phyloP scores from a whole-genome alignment of 768 basidiomycete species.

The Arthromyces matolae region DNA sequence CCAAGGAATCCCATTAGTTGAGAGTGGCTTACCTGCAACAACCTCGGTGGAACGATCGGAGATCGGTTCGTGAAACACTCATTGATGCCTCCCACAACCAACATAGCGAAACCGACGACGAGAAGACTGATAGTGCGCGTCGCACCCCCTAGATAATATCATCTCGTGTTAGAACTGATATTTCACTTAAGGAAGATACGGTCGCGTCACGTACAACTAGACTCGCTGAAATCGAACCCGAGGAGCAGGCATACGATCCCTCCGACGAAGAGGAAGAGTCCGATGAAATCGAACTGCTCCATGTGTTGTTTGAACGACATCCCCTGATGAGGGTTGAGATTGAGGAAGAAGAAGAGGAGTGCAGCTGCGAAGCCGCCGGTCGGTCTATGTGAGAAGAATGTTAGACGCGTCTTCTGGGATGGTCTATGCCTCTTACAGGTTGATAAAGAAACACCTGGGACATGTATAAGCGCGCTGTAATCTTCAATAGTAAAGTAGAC shows the following conservation, averaged over 20 bases:
- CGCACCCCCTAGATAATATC: conserved; percentile 46
- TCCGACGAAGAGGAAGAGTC: conserved; percentile 55
- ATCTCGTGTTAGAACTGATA: too few relatives aligned
- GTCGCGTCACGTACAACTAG: conserved; percentile 44
- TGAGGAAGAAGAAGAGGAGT: conserved; percentile 69
- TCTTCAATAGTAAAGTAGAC: not conserved
- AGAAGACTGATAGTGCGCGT: conserved; percentile 60
- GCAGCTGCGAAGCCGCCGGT: conserved; percentile 64
- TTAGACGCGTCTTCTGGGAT: not conserved
- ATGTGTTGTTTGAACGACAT: conserved; percentile 55
- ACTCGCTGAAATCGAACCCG: conserved; percentile 71
- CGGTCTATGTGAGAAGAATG: conserved; percentile 40
- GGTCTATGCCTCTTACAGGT: conserved; percentile 54
- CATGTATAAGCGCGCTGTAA: not conserved
- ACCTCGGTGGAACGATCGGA: conserved; percentile 69
- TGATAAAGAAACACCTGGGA: conserved; percentile 71
- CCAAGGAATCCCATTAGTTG: not conserved
- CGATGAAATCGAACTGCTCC: conserved; percentile 69
- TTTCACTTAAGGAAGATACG: not conserved
- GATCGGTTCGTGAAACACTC: conserved; percentile 61
- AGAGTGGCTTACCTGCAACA: conserved; percentile 59
- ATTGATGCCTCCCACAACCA: conserved; percentile 51
- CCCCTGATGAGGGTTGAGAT: conserved; percentile 68
- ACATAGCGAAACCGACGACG: conserved; percentile 50
- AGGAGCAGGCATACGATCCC: conserved; percentile 66